These are phyloP conservation scores for Oleoguttula mirabilis DNA, from an alignment of 495 filamentous ascomycete species.

Conservation along the genomic window DNA sequence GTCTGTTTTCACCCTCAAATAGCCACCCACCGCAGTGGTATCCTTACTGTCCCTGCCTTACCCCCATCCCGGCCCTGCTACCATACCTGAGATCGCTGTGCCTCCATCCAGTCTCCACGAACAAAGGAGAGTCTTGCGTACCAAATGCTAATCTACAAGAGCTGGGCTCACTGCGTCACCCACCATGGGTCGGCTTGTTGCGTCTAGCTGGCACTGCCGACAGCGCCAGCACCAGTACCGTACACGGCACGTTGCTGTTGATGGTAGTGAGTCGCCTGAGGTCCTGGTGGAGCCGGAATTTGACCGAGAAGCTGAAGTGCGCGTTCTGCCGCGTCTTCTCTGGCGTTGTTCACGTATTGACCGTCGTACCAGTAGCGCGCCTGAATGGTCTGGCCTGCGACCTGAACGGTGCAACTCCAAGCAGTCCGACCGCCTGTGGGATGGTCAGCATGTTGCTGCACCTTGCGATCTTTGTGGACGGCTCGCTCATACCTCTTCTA, in stretches of 20 bases:
- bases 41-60: too few relatives aligned
- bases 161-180: background rate
- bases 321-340: conserved; percentile 63
- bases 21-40: too few relatives aligned
- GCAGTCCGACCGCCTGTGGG: conserved; percentile 71
- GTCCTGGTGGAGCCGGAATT: conserved; percentile 6
- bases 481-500: conserved; percentile 20
- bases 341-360: conserved; percentile 71
- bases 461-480: too few relatives aligned
- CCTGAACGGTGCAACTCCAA: conserved; percentile 64
- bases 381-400: conserved; percentile 41
- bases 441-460: conserved; percentile 11
- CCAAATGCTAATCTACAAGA: background rate
- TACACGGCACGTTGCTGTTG: conserved; percentile 12
- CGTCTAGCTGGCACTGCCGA: too few relatives aligned
- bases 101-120: too few relatives aligned
- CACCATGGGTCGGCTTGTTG: background rate
- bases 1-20: too few relatives aligned
- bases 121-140: too few relatives aligned
- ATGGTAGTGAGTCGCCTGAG: conserved; percentile 11
- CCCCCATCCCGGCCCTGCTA: too few relatives aligned
- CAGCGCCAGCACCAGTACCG: conserved; percentile 1
- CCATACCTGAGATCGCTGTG: too few relatives aligned
- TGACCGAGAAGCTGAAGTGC: conserved; percentile 20
- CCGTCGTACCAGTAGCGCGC: conserved; percentile 91